Evolutionary conservation across 257 asterid species (phyloP), one percentile per base, ranked within the genome.

Genomic region (Lithospermum erythrorhizon): DNA sequence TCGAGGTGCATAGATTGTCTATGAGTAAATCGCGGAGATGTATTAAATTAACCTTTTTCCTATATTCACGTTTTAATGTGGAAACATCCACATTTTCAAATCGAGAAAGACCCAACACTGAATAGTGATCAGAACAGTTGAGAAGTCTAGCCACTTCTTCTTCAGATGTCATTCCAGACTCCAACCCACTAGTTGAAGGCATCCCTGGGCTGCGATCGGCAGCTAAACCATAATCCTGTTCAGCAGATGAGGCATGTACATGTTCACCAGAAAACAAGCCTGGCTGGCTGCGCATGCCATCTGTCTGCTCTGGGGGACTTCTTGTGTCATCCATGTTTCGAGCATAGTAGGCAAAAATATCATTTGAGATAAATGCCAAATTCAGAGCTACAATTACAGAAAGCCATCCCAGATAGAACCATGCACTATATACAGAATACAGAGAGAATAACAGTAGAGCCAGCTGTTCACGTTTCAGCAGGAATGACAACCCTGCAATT

Each of bases 361-460:
- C 98, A 61, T 95, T 89, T 61, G 97, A 88, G 65, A 86, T 68
- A 77, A 93, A 93, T 25, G 96, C 84, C 58, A 93, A 74, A 75
- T 93, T 89, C 76, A 89, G 77, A 62, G 84, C 89, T 69, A 80
- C 62, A 60, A 78, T 55, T 70, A 93, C 68, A 48, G 97, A 95
- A 65, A 83, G 69, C 89, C 86, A 86, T 59, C 98, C 98, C 53
- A 84, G 94, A 72, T 79, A 84, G 51, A 67, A 75, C 90, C 95
- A 84, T 22, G 90, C 86, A 68, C 94, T 86, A 72, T 86, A 89
- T 58, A 82, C 68, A 37, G 97, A 86, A 74, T 88, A 93, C 27
- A 66, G 64, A 48, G 86, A 84, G 58, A 79, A 66, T 57, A 89
- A 68, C 66, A 93, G 76, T 57, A 89, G 81, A 20, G 89, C 89